Evolutionary conservation across 768 basidiomycete genomes (phyloP), one percentile per base, ranked within the genome.

Genomic region (Rhodosporidiobolus sp.): DNA sequence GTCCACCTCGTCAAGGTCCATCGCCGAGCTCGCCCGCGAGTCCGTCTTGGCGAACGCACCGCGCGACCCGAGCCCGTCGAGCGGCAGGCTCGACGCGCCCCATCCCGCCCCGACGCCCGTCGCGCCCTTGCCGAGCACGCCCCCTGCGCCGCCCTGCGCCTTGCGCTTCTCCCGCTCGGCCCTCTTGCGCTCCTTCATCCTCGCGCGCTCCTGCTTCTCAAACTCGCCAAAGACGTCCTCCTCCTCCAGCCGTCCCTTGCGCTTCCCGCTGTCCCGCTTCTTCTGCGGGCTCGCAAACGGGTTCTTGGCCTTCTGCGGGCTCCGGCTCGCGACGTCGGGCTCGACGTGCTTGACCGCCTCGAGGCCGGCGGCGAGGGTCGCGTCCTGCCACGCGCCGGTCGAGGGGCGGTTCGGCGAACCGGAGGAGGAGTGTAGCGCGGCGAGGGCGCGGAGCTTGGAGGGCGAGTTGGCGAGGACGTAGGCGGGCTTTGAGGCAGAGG

Each of bases 381-480:
- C 55, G 63, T 30, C 45, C 8, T 11, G 0, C 69, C 69, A 70
- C 34, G 45, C 55, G 24, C 53, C 24, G 11, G n/a, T 20, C 0
- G 54, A 12, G 4, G 52, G 57, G 0, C 49, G 65, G 60, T 78
- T 78, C 4, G 76, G 76, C 24, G 73, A 73, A 24, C 61, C 65
- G 16, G 68, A 59, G n/a, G 64, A 49, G 28, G 76, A 77, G 38
- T 74, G 74, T 26, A 71, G 46, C 11, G 78, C 74, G 24, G 73
- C 76, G 57, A 78, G 70, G 1, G 74, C 74, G 38, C 74, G 74
- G 1, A 78, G 63, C 60, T 75, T 74, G 16, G 75, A 76, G 11
- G 78, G 78, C 35, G 76, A 77, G 65, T 73, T 73, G 63, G 78
- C 78, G 71, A 74, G 67, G 56, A 73, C 72, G 63, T 67, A 77